Evolutionary conservation across 2,329 filamentous ascomycete species (phyloP), one percentile per base, ranked within the genome.

Genomic region (Diaporthe batatas): DNA sequence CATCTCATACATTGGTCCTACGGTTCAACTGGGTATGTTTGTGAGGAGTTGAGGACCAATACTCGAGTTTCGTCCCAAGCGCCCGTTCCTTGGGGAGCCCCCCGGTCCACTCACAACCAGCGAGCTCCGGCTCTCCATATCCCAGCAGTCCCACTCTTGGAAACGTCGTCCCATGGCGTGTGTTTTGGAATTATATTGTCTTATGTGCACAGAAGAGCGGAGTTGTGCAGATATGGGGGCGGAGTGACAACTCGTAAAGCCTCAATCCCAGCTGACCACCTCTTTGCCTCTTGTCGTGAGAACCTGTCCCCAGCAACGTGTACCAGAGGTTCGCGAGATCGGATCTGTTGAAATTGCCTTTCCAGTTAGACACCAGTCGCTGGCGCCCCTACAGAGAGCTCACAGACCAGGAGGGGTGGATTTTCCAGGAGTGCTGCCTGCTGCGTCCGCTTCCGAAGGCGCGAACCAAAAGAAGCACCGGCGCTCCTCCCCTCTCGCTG

Each of bases 1-100:
- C 21, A 69, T 49, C 21, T 68, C 34, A 51, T 59, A 53, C 62
- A 72, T 42, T 67, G 29, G 29, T 23, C 34, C 32, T 58, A 68
- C 42, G 32, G 25, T 44, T n/a, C 11, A 29, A 42, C 47, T 71
- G 32, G 42, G 51, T 57, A 42, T 67, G 23, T 36, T 18, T 55
- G 25, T n/a, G 29, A 11, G 12, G 32, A n/a, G 42, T 16, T 34
- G 12, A 25, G 44, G 29, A 36, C 18, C 12, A 47, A 16, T 6
- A 11, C n/a, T n/a, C 14, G 23, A 44, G 16, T 25, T 42, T 29
- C 23, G 8, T 12, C 14, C 21, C 36, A 14, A 25, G 25, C 18
- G 25, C 11, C 21, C 36, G 6, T 23, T 12, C 23, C 12, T 51
- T 51, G 2, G 18, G 14, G 36, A 2, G 34, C 32, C 32, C 32